Conservation (phyloP, 345 rosid species). For the Salix viminalis region DNA sequence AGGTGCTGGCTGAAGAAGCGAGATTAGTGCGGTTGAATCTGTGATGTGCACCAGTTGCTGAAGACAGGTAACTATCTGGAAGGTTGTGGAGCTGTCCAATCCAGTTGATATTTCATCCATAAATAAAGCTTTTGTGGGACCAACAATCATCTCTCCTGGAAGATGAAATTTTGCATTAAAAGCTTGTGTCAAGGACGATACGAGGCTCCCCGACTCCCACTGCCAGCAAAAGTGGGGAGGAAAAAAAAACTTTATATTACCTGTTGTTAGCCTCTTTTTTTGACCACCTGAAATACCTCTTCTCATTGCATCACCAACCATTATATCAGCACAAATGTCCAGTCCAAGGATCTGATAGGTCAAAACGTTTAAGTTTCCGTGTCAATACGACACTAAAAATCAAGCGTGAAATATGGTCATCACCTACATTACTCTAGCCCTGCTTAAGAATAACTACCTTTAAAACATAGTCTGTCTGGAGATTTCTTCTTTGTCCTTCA, state of each 20-base stretch:
- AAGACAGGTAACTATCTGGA: conserved; percentile 10
- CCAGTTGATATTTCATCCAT: conserved; percentile 16
- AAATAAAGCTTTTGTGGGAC: conserved; percentile 9
- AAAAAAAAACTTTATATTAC: background rate
- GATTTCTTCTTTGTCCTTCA: background rate
- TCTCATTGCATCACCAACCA: background rate
- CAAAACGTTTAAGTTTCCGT: background rate
- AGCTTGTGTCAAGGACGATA: too few relatives aligned
- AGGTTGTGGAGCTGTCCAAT: conserved; percentile 11
- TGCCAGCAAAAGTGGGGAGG: background rate
- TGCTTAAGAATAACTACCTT: background rate
- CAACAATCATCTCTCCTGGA: conserved; percentile 9
- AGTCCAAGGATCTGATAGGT: background rate
- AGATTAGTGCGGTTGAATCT: background rate
- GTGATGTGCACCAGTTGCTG: conserved; percentile 10
- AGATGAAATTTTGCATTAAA: background rate
- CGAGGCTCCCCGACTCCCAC: too few relatives aligned
- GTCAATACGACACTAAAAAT: background rate
- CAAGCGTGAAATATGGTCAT: too few relatives aligned
- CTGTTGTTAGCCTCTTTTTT: conserved; percentile 12
- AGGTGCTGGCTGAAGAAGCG: conserved; percentile 13
- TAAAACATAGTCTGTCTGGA: conserved; percentile 8
- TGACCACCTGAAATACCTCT: conserved; percentile 15
- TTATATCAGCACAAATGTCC: background rate
- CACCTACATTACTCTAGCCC: too few relatives aligned